Evolutionary conservation across 2,329 filamentous ascomycete species (phyloP), one percentile per base, ranked within the genome.

Genomic region (Lizonia empirigonia): DNA sequence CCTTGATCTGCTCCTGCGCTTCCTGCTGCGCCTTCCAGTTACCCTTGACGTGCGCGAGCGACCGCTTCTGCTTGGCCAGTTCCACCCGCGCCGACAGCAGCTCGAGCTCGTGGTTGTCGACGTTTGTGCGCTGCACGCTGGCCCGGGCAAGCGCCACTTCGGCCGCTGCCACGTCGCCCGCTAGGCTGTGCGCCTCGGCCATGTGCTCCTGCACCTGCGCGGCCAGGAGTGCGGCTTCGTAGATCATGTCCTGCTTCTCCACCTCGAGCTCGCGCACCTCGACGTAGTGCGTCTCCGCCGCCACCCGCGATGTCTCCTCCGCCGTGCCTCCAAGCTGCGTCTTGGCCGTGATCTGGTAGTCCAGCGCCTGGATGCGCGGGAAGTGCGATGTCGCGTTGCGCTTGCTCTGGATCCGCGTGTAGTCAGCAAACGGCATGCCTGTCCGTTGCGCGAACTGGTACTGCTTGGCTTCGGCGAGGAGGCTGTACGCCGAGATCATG

Each of bases 401-500:
- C 3, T 30, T 34, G 41, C 32, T 46, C 24, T 26, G 45, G 12
- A 48, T 32, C 10, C 23, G 39, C 18, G 40, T 44, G 51, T 59
- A 68, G 29, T 59, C 55, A 19, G 40, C 15, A 16, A 62, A 65
- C 1, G 58, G 35, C n/a, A 60, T 39, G 33, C 63, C 62, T 1
- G 63, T 64, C 20, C 40, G 53, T n/a, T 59, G 55, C 6, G 36
- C 34, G 36, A 65, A 64, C 20, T 61, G 59, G 10, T 67, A 46
- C 36, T 68, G 55, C 23, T 64, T 67, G 23, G 66, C 66, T 45
- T 69, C 66, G 24, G 67, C 62, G 16, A 68, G 62, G 20, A 70
- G 61, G 18, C 58, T 55, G 55, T 65, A 70, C 5, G 65, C 64
- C 10, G 65, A 66, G 18, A 67, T 47, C 13, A 46, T 60, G 20